Percentiles rank a stretch among this genome's conserved stretches.
Conservation (phyloP, 495 filamentous ascomycete species). For the Corynascus novoguineensis region DNA sequence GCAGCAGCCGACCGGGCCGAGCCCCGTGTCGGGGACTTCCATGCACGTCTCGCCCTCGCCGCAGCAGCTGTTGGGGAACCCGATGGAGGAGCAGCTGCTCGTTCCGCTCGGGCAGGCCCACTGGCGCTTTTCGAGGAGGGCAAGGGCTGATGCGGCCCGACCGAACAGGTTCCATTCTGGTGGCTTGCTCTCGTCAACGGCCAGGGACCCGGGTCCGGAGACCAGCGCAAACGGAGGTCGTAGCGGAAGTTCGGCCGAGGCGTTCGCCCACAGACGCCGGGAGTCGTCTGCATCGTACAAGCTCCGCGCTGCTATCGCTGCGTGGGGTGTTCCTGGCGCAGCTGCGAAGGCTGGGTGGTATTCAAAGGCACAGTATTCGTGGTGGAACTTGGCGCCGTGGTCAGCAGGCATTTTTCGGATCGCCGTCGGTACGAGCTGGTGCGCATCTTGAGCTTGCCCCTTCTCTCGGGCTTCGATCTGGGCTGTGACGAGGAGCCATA, state of each 20-base stretch:
- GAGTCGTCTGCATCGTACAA: slow-evolving; percentile 19
- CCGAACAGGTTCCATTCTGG: slow-evolving; percentile 17
- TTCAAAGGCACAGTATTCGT: slow-evolving; percentile 51
- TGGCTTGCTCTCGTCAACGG: background rate
- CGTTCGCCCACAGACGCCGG: slow-evolving; percentile 23
- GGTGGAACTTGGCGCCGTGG: slow-evolving; percentile 79
- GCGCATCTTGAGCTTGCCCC: background rate
- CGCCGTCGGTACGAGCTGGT: slow-evolving; percentile 38
- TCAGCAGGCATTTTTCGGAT: slow-evolving; percentile 74
- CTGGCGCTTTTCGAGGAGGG: slow-evolving; percentile 41
- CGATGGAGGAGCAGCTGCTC: slow-evolving; percentile 58
- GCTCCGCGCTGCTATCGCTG: slow-evolving; percentile 17
- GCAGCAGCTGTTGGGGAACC: slow-evolving; percentile 75
- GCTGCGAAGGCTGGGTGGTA: slow-evolving; percentile 17
- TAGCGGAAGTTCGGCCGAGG: slow-evolving; percentile 27
- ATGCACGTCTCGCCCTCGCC: slow-evolving; percentile 59
- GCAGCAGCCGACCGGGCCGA: slow-evolving; percentile 83
- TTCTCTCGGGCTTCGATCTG: slow-evolving; percentile 29
- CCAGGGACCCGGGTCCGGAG: slow-evolving; percentile 8
- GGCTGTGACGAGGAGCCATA: slow-evolving; percentile 44
- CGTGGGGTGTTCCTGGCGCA: slow-evolving; percentile 7
- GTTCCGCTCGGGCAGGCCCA: slow-evolving; percentile 76
- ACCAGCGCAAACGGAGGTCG: slow-evolving; percentile 38
- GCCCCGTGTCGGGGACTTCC: slow-evolving; percentile 63
- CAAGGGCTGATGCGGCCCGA: slow-evolving; percentile 34